These are phyloP conservation scores for Argentina anserina DNA, from an alignment of 306 rosid species.

Conservation along the genomic window DNA sequence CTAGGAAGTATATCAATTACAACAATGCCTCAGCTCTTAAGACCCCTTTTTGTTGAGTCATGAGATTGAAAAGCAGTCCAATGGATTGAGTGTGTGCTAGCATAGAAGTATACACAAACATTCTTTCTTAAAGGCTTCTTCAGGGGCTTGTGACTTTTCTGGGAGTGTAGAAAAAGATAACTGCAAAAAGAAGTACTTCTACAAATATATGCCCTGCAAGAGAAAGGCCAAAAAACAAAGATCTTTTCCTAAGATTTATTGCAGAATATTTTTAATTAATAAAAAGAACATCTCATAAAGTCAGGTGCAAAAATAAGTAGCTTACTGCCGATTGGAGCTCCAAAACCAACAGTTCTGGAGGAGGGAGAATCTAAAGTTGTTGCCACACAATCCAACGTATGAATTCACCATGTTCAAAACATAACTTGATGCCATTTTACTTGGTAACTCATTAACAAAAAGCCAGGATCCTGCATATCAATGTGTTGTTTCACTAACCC, in stretches of 20 bases:
- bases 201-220: conserved; percentile 78
- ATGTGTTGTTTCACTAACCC: no score
- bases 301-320: conserved; percentile 9
- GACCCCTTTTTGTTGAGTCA: background rate
- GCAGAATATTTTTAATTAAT: background rate
- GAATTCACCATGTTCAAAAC: conserved; percentile 48
- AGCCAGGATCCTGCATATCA: conserved; percentile 26
- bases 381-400: conserved; percentile 57
- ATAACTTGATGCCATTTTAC: conserved; percentile 43
- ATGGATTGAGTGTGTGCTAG: background rate
- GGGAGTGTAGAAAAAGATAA: conserved; percentile 82
- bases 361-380: conserved; percentile 67
- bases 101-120: conserved; percentile 41
- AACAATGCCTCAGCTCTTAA: background rate
- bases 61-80: background rate
- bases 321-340: conserved; percentile 78
- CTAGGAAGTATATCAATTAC: background rate
- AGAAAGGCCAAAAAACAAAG: conserved; percentile 10
- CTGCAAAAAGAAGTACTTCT: conserved; percentile 74
- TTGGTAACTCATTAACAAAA: background rate
- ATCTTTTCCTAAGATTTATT: no score
- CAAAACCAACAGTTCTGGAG: conserved; percentile 83
- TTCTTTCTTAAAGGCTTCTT: conserved; percentile 76
- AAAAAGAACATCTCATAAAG: background rate
- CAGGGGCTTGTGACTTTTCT: conserved; percentile 97